Evolutionary conservation across 2,329 filamentous ascomycete genomes (phyloP), one percentile per base, ranked within the genome.

Genomic region (Hyphodiscus sp.): DNA sequence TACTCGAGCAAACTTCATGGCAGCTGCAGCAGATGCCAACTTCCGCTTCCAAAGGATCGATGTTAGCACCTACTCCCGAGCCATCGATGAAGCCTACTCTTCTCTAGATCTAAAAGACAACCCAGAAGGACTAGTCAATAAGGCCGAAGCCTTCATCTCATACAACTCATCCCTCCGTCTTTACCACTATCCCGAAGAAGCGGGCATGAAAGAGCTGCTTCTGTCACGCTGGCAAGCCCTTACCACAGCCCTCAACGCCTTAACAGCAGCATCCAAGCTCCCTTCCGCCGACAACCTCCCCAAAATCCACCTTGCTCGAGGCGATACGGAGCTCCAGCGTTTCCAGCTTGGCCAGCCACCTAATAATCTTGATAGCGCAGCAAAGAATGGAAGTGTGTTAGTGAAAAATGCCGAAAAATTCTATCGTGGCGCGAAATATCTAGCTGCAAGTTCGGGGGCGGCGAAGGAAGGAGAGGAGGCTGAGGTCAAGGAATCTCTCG

Each of bases 331-430:
- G 55, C 69, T 83, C 58, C 68, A 76, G 30, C 73, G 80, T 38
- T 76, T 74, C 66, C 73, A 75, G 41, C 65, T 83, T 26, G 76
- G 77, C 6, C 66, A 71, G 41, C 60, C 73, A 2, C 73, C 76
- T 1, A 72, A 65, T 62, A 68, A 70, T 20, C 70, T 75, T 48
- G 61, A 67, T 4, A 60, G 73, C 47, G 72, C 75, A 4, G 63
- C 68, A 23, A 72, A 73, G 47, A 76, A 78, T 61, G 69, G 67
- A 3, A 59, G 68, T 6, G 76, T 73, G 2, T 67, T 83, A 13
- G 63, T 80, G 41, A 74, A 74, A 51, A 83, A 83, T 59, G 78
- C 80, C 1, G 74, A 76, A 56, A 79, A 75, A 5, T 83, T 79
- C 61, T 83, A 81, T 60, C 74, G 76, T 19, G 79, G 80, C 41